Evolutionary conservation across 2,329 filamentous ascomycete species (phyloP).

Genomic region (Pseudocercospora fijiensis): DNA sequence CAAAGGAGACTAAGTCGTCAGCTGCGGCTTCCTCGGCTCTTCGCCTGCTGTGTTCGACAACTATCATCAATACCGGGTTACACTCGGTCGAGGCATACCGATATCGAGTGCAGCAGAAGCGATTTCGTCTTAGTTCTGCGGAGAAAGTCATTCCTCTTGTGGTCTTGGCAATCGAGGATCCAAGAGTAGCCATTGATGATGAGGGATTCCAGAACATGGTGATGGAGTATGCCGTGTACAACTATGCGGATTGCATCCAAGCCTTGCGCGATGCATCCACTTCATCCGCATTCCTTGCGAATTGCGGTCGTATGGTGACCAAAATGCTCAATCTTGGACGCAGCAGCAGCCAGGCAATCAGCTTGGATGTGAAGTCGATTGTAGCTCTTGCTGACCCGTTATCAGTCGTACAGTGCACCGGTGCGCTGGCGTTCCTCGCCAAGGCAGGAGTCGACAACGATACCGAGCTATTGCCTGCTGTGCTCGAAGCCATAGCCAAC

Average conservation of each 20-base stretch:
- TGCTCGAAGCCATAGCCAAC: conserved; percentile 43
- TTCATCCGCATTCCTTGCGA: conserved; percentile 17
- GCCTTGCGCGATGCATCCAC: conserved; percentile 11
- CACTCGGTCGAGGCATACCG: conserved; percentile 21
- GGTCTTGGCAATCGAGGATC: conserved; percentile 21
- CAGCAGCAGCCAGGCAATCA: neutral
- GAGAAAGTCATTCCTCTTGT: conserved; percentile 21
- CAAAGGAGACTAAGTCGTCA: conserved; percentile 18
- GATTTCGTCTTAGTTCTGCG: conserved; percentile 16
- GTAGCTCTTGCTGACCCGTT: conserved; percentile 26
- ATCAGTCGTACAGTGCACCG: conserved; percentile 27
- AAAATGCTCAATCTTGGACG: conserved; percentile 19
- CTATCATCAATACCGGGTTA: conserved; percentile 9
- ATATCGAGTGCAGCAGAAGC: conserved; percentile 26
- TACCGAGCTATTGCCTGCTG: conserved; percentile 30
- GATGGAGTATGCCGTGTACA: conserved; percentile 17
- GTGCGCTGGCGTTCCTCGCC: conserved; percentile 21
- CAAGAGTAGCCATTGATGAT: conserved; percentile 19
- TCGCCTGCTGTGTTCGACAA: conserved; percentile 40
- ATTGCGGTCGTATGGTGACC: conserved; percentile 21
- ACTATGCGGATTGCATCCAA: conserved; percentile 13
- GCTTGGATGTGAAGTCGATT: conserved; percentile 20
- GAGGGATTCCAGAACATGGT: conserved; percentile 19
- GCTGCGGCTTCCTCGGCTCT: conserved; percentile 17
- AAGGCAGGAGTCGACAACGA: conserved; percentile 15